Conservation (phyloP, 441 rosid species). For the Arabidopsis hybrid region DNA sequence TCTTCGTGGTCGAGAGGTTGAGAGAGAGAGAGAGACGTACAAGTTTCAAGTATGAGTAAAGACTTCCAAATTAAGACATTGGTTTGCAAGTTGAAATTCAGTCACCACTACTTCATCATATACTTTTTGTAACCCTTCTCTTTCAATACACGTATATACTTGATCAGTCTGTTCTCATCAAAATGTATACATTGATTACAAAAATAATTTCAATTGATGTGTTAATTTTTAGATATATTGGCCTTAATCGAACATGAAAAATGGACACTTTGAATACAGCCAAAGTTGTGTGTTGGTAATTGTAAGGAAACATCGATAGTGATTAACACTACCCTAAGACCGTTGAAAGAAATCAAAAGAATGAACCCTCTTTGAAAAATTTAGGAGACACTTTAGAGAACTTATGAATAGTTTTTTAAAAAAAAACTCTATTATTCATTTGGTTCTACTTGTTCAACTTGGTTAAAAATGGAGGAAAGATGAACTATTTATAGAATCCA, state of each 20-base stretch:
- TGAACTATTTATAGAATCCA: neutral
- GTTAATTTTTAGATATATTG: neutral
- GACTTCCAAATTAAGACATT: slow-evolving; percentile 23
- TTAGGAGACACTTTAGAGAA: neutral
- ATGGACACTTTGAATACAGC: neutral
- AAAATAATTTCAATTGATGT: neutral
- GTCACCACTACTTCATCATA: slow-evolving; percentile 3
- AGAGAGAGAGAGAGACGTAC: slow-evolving; percentile 30
- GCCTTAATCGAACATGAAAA: neutral
- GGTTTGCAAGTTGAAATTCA: slow-evolving; percentile 12
- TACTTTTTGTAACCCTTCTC: neutral
- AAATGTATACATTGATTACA: neutral
- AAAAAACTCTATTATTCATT: neutral
- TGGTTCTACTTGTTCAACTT: neutral
- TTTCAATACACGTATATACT: neutral
- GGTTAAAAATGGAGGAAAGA: neutral
- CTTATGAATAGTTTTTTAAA: no score
- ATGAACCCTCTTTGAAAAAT: neutral
- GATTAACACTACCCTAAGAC: neutral
- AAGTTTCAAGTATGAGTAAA: slow-evolving; percentile 26
- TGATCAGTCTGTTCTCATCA: slow-evolving; percentile 11
- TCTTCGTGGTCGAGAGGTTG: slow-evolving; percentile 33
- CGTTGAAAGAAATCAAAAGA: neutral
- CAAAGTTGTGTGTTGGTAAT: neutral
- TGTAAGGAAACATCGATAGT: neutral